These are phyloP conservation scores for Trypanosoma melophagium DNA, from an alignment of 208 protist genomes.

Conservation along the genomic window DNA sequence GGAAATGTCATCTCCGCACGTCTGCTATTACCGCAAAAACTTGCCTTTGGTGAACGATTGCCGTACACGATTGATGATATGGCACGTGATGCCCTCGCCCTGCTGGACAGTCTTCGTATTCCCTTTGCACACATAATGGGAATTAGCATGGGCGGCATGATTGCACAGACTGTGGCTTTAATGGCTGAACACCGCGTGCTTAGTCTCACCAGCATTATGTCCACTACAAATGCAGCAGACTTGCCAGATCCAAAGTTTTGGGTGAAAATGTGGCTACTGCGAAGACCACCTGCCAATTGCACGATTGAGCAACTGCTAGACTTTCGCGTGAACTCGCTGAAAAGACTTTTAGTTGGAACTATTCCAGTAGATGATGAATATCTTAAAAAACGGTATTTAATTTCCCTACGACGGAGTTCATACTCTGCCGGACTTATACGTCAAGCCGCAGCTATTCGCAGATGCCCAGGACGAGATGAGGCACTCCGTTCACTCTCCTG, in stretches of 20 bases:
- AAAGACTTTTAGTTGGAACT: constrained; percentile 42
- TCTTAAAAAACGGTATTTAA: constrained; percentile 55
- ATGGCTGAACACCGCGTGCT: constrained; percentile 56
- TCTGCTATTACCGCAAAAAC: constrained; percentile 46
- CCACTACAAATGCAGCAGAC: constrained; percentile 69
- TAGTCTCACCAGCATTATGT: constrained; percentile 76
- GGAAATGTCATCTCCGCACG: constrained; percentile 43
- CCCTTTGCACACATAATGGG: constrained; percentile 66
- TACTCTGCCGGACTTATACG: constrained; percentile 65
- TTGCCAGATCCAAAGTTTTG: constrained; percentile 62
- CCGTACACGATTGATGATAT: constrained; percentile 76
- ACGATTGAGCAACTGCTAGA: constrained; percentile 66
- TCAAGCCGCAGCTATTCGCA: constrained; percentile 65
- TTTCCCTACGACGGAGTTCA: constrained; percentile 55
- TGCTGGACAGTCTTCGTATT: constrained; percentile 61
- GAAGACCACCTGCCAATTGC: constrained; percentile 54
- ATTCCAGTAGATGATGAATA: constrained; percentile 61
- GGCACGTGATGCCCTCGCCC: constrained; percentile 56
- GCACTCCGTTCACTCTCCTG: constrained; percentile 39
- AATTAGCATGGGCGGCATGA: constrained; percentile 85
- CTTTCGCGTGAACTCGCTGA: constrained; percentile 59
- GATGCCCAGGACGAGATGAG: constrained; percentile 48
- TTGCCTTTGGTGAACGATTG: constrained; percentile 63
- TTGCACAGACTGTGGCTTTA: constrained; percentile 60
- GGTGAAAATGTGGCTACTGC: constrained; percentile 82